Base-by-base conservation (phyloP, 352 stramenopile genomes). In the Pythium oligandrum region DNA sequence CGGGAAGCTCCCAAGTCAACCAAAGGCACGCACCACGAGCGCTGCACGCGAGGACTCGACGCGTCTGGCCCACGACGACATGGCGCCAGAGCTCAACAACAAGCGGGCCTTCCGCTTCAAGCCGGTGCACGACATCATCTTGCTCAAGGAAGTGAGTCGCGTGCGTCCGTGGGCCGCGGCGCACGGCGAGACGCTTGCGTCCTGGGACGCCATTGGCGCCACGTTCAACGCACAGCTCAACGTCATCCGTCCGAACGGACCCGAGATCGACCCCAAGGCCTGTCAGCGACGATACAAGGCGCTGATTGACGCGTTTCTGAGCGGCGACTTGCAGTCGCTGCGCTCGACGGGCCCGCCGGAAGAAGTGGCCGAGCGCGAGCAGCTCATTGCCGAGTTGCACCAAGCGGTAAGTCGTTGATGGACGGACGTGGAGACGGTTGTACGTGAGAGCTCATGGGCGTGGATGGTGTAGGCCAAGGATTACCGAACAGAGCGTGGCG, bases 331-430 rank as follows among this genome's bases (percentile, higher is more conserved):
- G 10, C 40, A 45, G 32, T 64, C 57, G 36, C 57, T 59, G 33
- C 57, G 57, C 39, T 57, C 57, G 11, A 59, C 57, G 1, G 57
- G 57, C 33, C 49, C 57, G 9, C 31, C 35, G 9, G 57, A 64
- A 11, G 57, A 64, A 51, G 49, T 59, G 7, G 51, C 50, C 36
- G 57, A 64, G 51, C 57, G 57, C 34, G 57, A 64, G 49, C 50
- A 64, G 45, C 57, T 64, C 50, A 57, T 63, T n/a, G 56, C 48
- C 3, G 56, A 63, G 12, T 35, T 63, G 8, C 56, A 63, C 49
- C 56, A 63, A 44, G 33, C 37, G 30, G 56, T 63, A 53, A 12
- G 56, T 49, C 17, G 17, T 26, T 26, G 17, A 26, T 26, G 17
- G 17, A 26, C 17, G 17, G 17, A 26, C 17, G 0, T 26, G 17